These are phyloP conservation scores for Blastobotrys petasosporus DNA, from an alignment of 1,139 yeast species.

Conservation along the genomic window DNA sequence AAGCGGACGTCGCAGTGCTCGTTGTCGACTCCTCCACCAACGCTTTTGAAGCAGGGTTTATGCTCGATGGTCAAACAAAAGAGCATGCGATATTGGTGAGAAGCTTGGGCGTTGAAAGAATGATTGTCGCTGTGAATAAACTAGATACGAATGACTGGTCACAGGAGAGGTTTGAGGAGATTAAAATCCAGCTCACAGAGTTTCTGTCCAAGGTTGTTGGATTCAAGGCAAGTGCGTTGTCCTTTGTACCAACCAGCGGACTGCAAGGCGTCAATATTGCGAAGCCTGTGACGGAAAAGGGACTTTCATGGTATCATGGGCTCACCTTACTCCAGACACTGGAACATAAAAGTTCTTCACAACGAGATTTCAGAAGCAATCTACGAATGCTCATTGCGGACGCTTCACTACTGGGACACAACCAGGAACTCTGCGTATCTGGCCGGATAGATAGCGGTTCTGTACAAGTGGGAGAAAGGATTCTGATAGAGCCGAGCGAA, in stretches of 20 bases:
- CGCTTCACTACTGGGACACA: slow-evolving; percentile 29
- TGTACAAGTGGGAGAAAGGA: slow-evolving; percentile 70
- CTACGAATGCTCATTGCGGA: slow-evolving; percentile 42
- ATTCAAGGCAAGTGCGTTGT: slow-evolving; percentile 44
- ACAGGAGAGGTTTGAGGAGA: slow-evolving; percentile 55
- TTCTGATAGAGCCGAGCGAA: slow-evolving; percentile 50
- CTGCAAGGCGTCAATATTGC: slow-evolving; percentile 77
- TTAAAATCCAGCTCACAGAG: slow-evolving; percentile 50
- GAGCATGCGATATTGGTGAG: slow-evolving; percentile 86
- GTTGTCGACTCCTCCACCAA: slow-evolving; percentile 75
- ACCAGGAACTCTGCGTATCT: slow-evolving; percentile 42
- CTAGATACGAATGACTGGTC: slow-evolving; percentile 76
- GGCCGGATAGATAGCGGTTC: slow-evolving; percentile 77
- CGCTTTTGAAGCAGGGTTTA: slow-evolving; percentile 87
- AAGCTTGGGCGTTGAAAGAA: slow-evolving; percentile 68
- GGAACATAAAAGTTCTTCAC: slow-evolving; percentile 22
- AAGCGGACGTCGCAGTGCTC: slow-evolving; percentile 63
- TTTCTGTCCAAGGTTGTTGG: slow-evolving; percentile 56
- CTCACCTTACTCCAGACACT: slow-evolving; percentile 58
- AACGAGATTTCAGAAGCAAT: slow-evolving; percentile 29
- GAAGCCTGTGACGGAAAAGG: slow-evolving; percentile 30
- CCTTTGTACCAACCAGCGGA: slow-evolving; percentile 83
- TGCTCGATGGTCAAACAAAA: slow-evolving; percentile 84
- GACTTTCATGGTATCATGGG: slow-evolving; percentile 57
- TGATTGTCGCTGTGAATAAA: slow-evolving; percentile 81